Percentiles rank a stretch among this genome's conserved stretches.
Conservation (phyloP, 2,329 filamentous ascomycete species). For the Diaporthe capsici region DNA sequence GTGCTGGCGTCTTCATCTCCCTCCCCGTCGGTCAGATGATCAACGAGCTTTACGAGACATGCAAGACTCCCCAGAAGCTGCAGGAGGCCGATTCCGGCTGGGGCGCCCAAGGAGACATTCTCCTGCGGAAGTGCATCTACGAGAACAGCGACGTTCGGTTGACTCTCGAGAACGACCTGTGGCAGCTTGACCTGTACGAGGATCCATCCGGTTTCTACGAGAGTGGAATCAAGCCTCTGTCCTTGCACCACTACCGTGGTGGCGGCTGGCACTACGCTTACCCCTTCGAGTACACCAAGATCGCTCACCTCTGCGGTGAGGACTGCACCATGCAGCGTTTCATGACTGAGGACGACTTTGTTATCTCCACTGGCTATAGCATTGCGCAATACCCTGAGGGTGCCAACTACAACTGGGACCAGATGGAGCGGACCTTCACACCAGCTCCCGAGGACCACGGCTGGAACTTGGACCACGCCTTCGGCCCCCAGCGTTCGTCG, state of each 20-base stretch:
- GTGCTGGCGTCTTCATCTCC: conserved; percentile 74
- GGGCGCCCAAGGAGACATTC: conserved; percentile 73
- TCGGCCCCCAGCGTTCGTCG: conserved; percentile 49
- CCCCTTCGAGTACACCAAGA: conserved; percentile 69
- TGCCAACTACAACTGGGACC: conserved; percentile 56
- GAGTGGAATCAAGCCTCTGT: conserved; percentile 71
- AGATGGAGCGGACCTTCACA: conserved; percentile 51
- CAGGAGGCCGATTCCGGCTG: conserved; percentile 69
- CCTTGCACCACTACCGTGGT: conserved; percentile 75
- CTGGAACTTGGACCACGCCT: conserved; percentile 51
- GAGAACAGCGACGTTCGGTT: conserved; percentile 72
- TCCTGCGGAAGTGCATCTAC: conserved; percentile 75
- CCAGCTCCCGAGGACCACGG: conserved; percentile 49
- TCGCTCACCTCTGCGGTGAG: conserved; percentile 72
- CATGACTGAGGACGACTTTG: conserved; percentile 65
- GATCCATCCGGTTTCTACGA: conserved; percentile 77
- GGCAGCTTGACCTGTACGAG: conserved; percentile 72
- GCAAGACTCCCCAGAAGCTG: conserved; percentile 64
- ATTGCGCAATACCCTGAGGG: conserved; percentile 69
- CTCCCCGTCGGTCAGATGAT: conserved; percentile 56
- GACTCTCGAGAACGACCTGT: conserved; percentile 69
- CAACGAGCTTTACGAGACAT: conserved; percentile 50
- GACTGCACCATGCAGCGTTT: conserved; percentile 73
- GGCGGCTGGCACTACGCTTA: conserved; percentile 69
- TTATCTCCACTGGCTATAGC: conserved; percentile 73